Conservation (phyloP, 805 yeast genomes). For the Scheffersomyces amazonensis region DNA sequence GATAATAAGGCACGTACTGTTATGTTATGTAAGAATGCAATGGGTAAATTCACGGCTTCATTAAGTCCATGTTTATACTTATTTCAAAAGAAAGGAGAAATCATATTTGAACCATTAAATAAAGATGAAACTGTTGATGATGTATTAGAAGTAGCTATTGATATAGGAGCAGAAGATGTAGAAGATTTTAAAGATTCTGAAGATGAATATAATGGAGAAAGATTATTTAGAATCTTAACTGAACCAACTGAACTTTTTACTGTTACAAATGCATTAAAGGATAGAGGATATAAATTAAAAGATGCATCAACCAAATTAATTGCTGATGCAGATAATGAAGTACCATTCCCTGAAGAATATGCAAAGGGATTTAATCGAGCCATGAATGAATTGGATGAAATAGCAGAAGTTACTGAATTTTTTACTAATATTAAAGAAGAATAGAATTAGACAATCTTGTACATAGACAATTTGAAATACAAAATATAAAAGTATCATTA, state of each 20-base stretch:
- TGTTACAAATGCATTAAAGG: conserved; percentile 57
- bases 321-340: conserved; percentile 59
- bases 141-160: conserved; percentile 72
- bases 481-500: too few relatives aligned
- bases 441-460: not conserved
- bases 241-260: conserved; percentile 62
- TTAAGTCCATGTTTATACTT: conserved; percentile 75
- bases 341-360: conserved; percentile 52
- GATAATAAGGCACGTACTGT: conserved; percentile 86
- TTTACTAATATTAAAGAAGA: conserved; percentile 61
- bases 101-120: conserved; percentile 45
- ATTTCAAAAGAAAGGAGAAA: conserved; percentile 76
- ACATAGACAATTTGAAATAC: too few relatives aligned
- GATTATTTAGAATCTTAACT: conserved; percentile 47
- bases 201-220: conserved; percentile 36
- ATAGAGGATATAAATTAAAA: conserved; percentile 52
- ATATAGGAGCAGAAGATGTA: conserved; percentile 77
- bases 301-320: conserved; percentile 71
- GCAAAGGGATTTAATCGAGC: conserved; percentile 55
- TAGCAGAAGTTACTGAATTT: conserved; percentile 82
- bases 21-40: conserved; percentile 68
- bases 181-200: conserved; percentile 48
- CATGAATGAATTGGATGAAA: conserved; percentile 59
- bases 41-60: conserved; percentile 66
- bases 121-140: conserved; percentile 51